These are phyloP conservation scores for Aureobasidium sp. DNA, from an alignment of 2,329 filamentous ascomycete genomes.

Conservation along the genomic window DNA sequence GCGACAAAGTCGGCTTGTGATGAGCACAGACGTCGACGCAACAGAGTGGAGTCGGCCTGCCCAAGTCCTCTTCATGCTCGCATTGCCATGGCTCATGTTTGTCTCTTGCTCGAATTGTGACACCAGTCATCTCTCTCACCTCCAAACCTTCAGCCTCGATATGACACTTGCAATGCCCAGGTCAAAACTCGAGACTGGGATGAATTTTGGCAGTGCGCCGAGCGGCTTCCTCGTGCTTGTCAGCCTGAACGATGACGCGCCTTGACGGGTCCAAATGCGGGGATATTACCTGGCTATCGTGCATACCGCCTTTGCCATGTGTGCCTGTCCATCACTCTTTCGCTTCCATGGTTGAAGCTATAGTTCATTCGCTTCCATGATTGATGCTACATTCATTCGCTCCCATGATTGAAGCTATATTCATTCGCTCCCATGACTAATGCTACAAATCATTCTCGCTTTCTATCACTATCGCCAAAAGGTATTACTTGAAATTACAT, in stretches of 20 bases:
- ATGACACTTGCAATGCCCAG: neutral
- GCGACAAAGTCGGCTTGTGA: slow-evolving; percentile 4
- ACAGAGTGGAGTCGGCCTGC: neutral
- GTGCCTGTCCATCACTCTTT: neutral
- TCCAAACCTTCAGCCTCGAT: neutral
- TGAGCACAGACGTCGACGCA: neutral
- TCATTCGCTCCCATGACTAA: too few relatives aligned
- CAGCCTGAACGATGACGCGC: slow-evolving; percentile 9
- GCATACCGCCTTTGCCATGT: neutral
- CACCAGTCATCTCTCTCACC: neutral
- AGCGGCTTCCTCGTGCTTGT: neutral
- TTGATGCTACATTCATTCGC: too few relatives aligned
- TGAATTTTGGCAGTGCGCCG: slow-evolving; percentile 5
- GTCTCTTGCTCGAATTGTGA: neutral
- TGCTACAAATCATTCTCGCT: neutral
- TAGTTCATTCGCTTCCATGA: too few relatives aligned
- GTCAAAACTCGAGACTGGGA: neutral
- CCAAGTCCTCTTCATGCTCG: neutral
- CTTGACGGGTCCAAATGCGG: neutral
- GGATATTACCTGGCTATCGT: too few relatives aligned
- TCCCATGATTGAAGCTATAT: too few relatives aligned
- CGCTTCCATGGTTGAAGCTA: too few relatives aligned
- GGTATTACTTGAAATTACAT: slow-evolving; percentile 10
- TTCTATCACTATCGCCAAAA: neutral
- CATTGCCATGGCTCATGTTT: too few relatives aligned